A percentile compares a stretch with the other conserved stretches of the same genome.
These are phyloP conservation scores for Puccinia hordei DNA, from an alignment of 1,284 basidiomycete species.

Conservation along the genomic window DNA sequence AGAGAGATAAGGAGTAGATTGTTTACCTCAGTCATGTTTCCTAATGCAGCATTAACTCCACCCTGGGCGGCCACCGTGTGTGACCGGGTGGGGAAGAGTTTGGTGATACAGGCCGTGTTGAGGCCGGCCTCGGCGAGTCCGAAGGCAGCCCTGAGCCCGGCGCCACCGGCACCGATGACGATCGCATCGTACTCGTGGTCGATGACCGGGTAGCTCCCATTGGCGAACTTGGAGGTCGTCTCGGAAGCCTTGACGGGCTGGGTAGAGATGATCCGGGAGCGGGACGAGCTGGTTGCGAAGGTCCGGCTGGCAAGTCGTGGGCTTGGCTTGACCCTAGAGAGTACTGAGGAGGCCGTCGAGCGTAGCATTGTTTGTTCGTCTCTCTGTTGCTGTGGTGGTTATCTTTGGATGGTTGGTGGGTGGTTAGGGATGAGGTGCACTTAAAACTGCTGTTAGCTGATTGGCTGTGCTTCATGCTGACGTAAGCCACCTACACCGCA, in stretches of 20 bases:
- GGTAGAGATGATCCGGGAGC: constrained; percentile 69
- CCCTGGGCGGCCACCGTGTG: constrained; percentile 99
- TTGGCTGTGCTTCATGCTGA: neutral
- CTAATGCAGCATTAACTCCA: constrained; percentile 98
- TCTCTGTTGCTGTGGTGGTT: neutral
- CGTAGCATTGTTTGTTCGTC: constrained; percentile 22
- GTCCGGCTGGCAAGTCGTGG: constrained; percentile 8
- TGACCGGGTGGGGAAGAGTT: constrained; percentile 96
- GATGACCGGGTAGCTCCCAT: constrained; percentile 87
- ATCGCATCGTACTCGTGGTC: constrained; percentile 69
- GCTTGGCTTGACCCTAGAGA: constrained; percentile 4
- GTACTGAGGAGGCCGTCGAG: constrained; percentile 16
- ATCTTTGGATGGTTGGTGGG: neutral
- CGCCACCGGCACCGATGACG: constrained; percentile 78
- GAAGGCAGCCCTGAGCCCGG: constrained; percentile 96
- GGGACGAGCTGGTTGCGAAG: constrained; percentile 56
- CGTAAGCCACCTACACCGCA: neutral
- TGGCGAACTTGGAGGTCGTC: constrained; percentile 66
- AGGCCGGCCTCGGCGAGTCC: constrained; percentile 97
- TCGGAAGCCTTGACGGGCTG: constrained; percentile 80
- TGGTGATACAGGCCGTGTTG: constrained; percentile 82
- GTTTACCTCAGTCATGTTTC: constrained; percentile 89
- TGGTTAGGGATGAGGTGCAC: neutral
- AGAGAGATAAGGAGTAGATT: neutral
- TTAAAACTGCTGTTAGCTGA: neutral